Base-by-base conservation (phyloP, 495 filamentous ascomycete genomes). In the Neurospora sp. region DNA sequence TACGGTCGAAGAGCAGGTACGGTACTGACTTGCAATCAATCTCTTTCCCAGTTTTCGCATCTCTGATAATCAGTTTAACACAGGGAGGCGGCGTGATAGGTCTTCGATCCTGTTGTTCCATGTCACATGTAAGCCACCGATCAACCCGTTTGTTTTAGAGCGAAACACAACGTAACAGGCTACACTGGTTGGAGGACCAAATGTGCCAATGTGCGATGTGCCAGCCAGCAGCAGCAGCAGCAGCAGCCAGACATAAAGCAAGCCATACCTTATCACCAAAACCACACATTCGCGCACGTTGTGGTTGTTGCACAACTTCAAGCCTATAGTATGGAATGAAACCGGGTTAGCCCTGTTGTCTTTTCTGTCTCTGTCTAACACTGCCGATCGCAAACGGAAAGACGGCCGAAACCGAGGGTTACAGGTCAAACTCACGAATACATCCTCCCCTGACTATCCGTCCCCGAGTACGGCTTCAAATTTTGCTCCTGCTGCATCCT, bases 11-110 rank as follows among this genome's bases (percentile, higher is more conserved):
- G 27, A 31, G 3, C 5, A 5, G 35, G 35, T 31, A 85, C 92
- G 35, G 35, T 31, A 85, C 92, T 80, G 86, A 97, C 92, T 93
- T 95, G 84, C 91, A 91, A 82, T 97, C 92, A 68, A 97, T 87
- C 80, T 97, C 93, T 78, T 96, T 93, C 27, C 93, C 90, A 2
- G 94, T 94, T 40, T 83, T 84, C 48, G 87, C 85, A 80, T 98
- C 96, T 76, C 85, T 89, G 35, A 99, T 89, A 35, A 97, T 85
- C 8, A 99, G 87, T 73, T 92, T 86, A 61, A 98, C 92, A 80
- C 95, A 98, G 10, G 96, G 96, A 35, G 96, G 96, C 40, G 96
- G 96, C 38, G 96, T 98, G 80, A 99, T 97, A 31, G 96, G 96
- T 74, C 96, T 87, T 77, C 96, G 92, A 81, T 99, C 96, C 93